Base-by-base conservation (phyloP, 2,329 filamentous ascomycete species). In the Ophiostoma ips region DNA sequence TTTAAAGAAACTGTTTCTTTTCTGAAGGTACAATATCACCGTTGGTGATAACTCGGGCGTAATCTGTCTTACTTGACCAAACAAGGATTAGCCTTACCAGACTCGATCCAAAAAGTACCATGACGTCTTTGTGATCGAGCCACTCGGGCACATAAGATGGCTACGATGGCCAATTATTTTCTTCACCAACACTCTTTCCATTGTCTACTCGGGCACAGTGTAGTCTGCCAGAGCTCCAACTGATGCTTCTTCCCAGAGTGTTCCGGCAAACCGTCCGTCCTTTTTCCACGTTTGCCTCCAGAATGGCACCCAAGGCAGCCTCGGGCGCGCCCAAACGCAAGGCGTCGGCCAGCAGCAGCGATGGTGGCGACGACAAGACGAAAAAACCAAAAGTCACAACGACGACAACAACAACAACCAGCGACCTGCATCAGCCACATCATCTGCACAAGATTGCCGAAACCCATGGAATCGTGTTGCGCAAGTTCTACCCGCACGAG, bases 401-500 rank as follows among this genome's bases (percentile, higher is more conserved):
- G 6, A 13, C 30, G 15, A 12, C 46, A 11, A 18, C 19, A n/a
- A n/a, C 16, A 16, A 28, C 44, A 28, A 36, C 13, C 11, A 34
- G 16, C 10, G 18, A 63, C 24, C 58, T 75, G 48, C 66, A 64
- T 34, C 60, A 64, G 21, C 72, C 71, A 0, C 73, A 76, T 53
- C 70, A 68, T 11, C 67, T 68, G 38, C 61, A 69, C n/a, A 58
- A 63, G 15, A 64, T 70, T 19, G 65, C 71, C 9, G 72, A 75
- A 55, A 64, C 70, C 19, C 57, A 81, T 56, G 81, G 79, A 16
- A 79, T 86, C 46, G 77, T 86, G 0, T 68, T 83, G 34, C 79
- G 82, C 37, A 74, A 84, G 45, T 95, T 81, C 66, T 95, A 95
- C 58, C 87, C 87, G 0, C 76, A 77, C 1, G 87, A 94, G 62